Evolutionary conservation across 257 asterid species (phyloP), one percentile per base, ranked within the genome.

Genomic region (Perilla frutescens): DNA sequence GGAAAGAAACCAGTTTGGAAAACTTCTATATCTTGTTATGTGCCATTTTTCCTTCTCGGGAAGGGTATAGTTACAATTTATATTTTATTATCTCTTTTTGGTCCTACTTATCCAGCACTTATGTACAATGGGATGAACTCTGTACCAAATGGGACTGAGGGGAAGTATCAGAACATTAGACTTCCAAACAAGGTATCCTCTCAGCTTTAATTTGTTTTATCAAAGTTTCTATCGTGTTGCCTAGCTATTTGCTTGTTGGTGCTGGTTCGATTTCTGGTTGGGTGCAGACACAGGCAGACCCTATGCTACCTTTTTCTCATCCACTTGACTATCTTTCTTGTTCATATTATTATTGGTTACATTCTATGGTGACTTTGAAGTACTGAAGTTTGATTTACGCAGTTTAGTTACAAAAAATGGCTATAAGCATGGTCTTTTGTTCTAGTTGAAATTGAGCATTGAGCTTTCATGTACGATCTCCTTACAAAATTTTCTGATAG

Each of bases 51-150:
- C 5, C 29, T 20, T 31, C 40, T 41, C 7, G 29, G 26, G 5
- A 2, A 20, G 29, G 58, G 9, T 20, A 14, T 50, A 51, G 39
- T 5, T 13, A n/a, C 36, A 36, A 47, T 37, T 32, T 45, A 54
- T 12, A 31, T 45, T 53, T 61, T 59, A 58, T 10, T 72, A 20
- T 37, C 47, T 48, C 26, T 60, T 40, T n/a, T 39, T 5, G 26
- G 15, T 43, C 72, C 66, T 71, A 51, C 75, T 36, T 62, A 62
- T 77, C 70, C 79, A 74, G 83, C 85, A 61, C 78, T 76, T 51
- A 55, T 72, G 71, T 81, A 80, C 84, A 85, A 71, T 65, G 90
- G 83, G 66, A 80, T 80, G 78, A 82, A 80, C 79, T 80, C 78
- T 79, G 87, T 83, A 54, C 84, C 79, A 61, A 82, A 85, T 63